Evolutionary conservation across 176 grass and related monocot genomes (phyloP).

Genomic region (Alloteropsis semialata): DNA sequence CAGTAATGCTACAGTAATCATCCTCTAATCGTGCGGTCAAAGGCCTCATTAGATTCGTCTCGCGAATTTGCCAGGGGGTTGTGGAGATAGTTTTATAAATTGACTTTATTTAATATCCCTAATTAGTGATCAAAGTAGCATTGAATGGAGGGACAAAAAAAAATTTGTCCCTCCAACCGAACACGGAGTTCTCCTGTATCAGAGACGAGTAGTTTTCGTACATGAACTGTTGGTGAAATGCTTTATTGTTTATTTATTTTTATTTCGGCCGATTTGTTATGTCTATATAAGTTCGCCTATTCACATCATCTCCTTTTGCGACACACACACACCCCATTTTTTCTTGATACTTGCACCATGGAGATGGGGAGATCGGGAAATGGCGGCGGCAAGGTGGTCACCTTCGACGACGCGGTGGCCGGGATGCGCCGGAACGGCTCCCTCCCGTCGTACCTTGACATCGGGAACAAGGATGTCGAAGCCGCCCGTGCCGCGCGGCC

Average conservation of each 20-base stretch:
- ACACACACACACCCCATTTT: not conserved
- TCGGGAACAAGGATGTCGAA: slow-evolving; percentile 7
- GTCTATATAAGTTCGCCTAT: slow-evolving; percentile 34
- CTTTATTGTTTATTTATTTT: not conserved
- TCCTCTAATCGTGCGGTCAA: too few relatives aligned
- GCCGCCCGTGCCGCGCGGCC: not conserved
- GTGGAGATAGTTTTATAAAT: too few relatives aligned
- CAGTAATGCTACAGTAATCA: too few relatives aligned
- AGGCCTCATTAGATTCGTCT: too few relatives aligned
- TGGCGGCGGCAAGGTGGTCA: slow-evolving; percentile 27
- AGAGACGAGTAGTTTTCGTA: not conserved
- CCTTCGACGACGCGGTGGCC: slow-evolving; percentile 4
- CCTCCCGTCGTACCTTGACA: slow-evolving; percentile 45
- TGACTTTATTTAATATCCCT: too few relatives aligned
- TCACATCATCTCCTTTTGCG: not conserved
- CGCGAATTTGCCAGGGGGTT: too few relatives aligned
- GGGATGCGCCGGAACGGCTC: slow-evolving; percentile 31
- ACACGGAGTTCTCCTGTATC: too few relatives aligned
- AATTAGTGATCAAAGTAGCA: too few relatives aligned
- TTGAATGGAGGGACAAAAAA: too few relatives aligned
- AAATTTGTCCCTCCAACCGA: too few relatives aligned
- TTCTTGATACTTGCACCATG: slow-evolving; percentile 7
- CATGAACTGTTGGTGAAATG: not conserved
- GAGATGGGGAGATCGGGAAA: slow-evolving; percentile 24
- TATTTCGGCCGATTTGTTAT: not conserved